Conservation (phyloP, 2,329 filamentous ascomycete species). For the Scedosporium boydii region DNA sequence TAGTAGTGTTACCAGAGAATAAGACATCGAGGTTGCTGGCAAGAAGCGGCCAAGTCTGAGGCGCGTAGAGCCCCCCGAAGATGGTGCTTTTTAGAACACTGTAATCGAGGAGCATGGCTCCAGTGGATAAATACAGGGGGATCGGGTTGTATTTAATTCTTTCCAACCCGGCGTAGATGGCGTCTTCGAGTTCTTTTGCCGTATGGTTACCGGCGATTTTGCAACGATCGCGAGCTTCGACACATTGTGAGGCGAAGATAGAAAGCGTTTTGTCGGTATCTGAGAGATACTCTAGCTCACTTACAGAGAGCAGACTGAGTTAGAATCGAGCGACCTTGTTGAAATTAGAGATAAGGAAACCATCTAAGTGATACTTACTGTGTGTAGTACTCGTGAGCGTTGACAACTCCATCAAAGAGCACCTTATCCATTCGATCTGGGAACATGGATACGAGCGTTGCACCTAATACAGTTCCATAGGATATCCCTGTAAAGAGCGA, state of each 20-base stretch:
- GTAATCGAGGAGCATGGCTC: conserved; percentile 13
- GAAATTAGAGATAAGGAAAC: neutral
- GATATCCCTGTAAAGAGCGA: conserved; percentile 18
- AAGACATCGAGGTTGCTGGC: neutral
- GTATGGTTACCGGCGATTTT: conserved; percentile 13
- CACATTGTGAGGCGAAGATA: conserved; percentile 16
- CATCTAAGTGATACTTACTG: conserved; percentile 9
- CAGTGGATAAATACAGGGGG: conserved; percentile 1
- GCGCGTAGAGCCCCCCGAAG: conserved; percentile 3
- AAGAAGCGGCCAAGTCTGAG: neutral
- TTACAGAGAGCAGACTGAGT: conserved; percentile 7
- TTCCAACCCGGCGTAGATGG: conserved; percentile 14
- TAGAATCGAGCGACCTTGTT: neutral
- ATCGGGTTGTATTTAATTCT: conserved; percentile 15
- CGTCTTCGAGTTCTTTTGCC: conserved; percentile 14
- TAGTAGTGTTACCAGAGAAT: neutral
- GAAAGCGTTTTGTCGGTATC: conserved; percentile 18
- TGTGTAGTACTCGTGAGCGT: conserved; percentile 21
- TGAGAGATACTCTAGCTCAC: conserved; percentile 15
- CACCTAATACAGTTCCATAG: conserved; percentile 28
- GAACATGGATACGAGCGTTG: conserved; percentile 29
- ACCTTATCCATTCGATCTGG: conserved; percentile 22
- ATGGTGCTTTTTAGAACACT: conserved; percentile 9
- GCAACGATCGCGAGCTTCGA: conserved; percentile 13
- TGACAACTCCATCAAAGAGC: conserved; percentile 21